Conservation (phyloP, 129 eudicot species). For the Lactuca sativa region DNA sequence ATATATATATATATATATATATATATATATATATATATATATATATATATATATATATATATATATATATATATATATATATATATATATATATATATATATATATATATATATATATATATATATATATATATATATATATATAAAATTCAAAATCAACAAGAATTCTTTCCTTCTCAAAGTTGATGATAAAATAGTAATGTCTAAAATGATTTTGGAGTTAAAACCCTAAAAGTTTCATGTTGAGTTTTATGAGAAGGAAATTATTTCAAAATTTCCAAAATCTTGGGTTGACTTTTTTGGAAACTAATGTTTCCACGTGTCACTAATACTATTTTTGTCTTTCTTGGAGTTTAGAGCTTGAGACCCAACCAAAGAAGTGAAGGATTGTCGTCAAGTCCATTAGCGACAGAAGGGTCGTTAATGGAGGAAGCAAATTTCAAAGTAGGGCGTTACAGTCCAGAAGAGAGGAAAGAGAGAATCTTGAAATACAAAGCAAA, state of each 20-base stretch:
- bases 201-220: background rate
- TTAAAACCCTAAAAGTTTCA: background rate
- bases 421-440: slow-evolving; percentile 67
- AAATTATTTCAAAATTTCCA: no score
- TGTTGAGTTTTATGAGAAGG: no score
- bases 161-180: no score
- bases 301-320: no score
- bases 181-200: background rate
- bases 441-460: slow-evolving; percentile 79
- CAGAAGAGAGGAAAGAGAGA: slow-evolving; percentile 83
- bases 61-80: no score
- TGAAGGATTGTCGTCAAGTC: slow-evolving; percentile 54
- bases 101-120: no score
- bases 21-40: no score
- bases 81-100: no score
- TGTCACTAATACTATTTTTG: background rate
- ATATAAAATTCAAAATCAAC: background rate
- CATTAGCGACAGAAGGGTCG: slow-evolving; percentile 59
- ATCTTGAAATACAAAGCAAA: slow-evolving; percentile 86
- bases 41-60: no score
- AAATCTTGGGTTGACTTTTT: no score
- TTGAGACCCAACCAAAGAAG: slow-evolving; percentile 40
- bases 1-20: no score
- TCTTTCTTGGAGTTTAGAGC: slow-evolving; percentile 33
- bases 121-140: no score